These are phyloP conservation scores for Dunaliella primolecta DNA, from an alignment of 139 green algal species.

Conservation along the genomic window DNA sequence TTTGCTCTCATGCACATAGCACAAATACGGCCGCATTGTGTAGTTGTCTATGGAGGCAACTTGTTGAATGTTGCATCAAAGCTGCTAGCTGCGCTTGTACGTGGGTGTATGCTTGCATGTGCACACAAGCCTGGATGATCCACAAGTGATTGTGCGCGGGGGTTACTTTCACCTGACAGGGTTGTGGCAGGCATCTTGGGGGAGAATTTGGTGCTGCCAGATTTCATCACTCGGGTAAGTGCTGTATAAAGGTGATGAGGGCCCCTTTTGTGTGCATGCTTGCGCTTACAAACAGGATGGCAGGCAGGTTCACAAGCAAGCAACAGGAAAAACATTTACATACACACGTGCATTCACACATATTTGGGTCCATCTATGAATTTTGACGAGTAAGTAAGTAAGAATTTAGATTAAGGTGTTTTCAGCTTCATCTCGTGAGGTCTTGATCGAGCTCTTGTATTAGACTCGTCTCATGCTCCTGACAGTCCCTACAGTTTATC, in stretches of 20 bases:
- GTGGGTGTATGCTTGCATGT: background rate
- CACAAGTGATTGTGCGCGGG: too few relatives aligned
- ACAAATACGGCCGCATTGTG: too few relatives aligned
- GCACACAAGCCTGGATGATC: too few relatives aligned
- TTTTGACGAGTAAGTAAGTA: background rate
- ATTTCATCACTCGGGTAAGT: constrained; percentile 46
- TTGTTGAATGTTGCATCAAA: too few relatives aligned
- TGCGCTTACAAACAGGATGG: background rate
- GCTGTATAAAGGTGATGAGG: background rate
- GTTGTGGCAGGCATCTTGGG: constrained; percentile 72
- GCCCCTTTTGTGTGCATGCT: background rate
- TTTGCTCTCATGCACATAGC: too few relatives aligned
- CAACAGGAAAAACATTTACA: background rate
- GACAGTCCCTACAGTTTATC: too few relatives aligned
- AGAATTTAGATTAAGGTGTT: background rate
- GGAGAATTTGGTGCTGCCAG: constrained; percentile 81
- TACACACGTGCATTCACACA: background rate
- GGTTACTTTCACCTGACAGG: too few relatives aligned
- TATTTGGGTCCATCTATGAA: background rate
- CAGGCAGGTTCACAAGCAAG: background rate
- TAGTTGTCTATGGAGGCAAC: too few relatives aligned
- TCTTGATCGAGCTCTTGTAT: too few relatives aligned
- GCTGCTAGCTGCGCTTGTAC: background rate
- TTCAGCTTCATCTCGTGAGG: too few relatives aligned
- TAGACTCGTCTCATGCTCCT: too few relatives aligned